Evolutionary conservation across 176 grass and related monocot genomes (phyloP).

Genomic region (Coix lacrymajobi): DNA sequence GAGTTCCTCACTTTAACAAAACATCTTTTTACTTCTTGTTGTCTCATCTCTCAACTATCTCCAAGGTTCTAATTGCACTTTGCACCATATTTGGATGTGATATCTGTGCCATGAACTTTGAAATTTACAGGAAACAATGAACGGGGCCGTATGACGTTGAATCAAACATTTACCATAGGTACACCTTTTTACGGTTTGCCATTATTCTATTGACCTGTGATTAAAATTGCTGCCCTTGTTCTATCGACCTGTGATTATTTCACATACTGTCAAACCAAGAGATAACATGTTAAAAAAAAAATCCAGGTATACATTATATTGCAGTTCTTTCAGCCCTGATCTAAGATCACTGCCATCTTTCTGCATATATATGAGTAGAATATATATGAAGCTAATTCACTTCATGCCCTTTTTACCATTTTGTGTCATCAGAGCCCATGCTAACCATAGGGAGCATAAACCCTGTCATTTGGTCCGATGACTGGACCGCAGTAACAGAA

Average conservation of each 20-base stretch:
- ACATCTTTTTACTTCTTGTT: background rate
- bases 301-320: background rate
- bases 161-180: constrained; percentile 99
- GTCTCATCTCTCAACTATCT: background rate
- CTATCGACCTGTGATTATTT: background rate
- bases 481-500: constrained; percentile 88
- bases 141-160: constrained; percentile 60
- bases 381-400: constrained; percentile 11
- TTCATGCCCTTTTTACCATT: background rate
- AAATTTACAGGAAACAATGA: constrained; percentile 88
- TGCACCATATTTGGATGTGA: background rate
- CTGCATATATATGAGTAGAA: background rate
- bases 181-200: background rate
- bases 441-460: constrained; percentile 76
- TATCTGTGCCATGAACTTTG: background rate
- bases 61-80: background rate
- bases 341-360: background rate
- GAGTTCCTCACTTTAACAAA: constrained; percentile 25
- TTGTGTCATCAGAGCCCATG: constrained; percentile 69
- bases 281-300: background rate
- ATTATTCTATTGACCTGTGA: background rate
- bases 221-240: background rate
- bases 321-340: background rate
- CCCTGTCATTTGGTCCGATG: constrained; percentile 74
- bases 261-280: background rate